Evolutionary conservation across 768 basidiomycete species (phyloP), one percentile per base, ranked within the genome.

Genomic region (Lactifluus pinguis): DNA sequence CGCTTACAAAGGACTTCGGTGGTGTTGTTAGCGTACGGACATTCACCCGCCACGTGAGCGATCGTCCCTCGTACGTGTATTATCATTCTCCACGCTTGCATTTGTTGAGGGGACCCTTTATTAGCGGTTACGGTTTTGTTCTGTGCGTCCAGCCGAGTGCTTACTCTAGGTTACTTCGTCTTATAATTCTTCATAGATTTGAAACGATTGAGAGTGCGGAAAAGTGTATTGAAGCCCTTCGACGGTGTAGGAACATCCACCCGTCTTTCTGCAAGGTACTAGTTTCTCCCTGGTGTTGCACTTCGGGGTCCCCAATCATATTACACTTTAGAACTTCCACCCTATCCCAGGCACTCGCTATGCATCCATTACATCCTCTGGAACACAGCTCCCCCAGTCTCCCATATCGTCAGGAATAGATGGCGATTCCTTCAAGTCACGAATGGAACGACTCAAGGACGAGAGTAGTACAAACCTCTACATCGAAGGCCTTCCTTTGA

Each of bases 221-320:
- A 67, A 79, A 77, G 63, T 93, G 91, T 64, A 91, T 93, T 55
- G 76, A 82, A 14, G 75, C 83, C 1, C 75, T 93, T 51, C 76
- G 87, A 62, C 80, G 81, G 65, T 86, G 85, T 65, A 78, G 87
- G 48, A 89, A 92, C 69, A 73, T 92, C 45, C 90, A 93, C 68
- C 91, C 90, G 0, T 89, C 89, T 2, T 91, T 90, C 68, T 91
- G 91, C 57, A 92, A 92, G 80, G 90, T 86, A 59, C 25, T 25
- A 6, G 66, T 44, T 21, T 51, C 34, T 62, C 53, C 13, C 30
- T 61, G 55, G 34, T 19, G n/a, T 60, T 44, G 53, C 39, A 41
- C 14, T 11, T 25, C 41, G 2, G 52, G n/a, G 17, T 30, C 36
- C 34, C 54, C 17, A 45, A 44, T 48, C 14, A 42, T 38, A 19